Percentiles rank a stretch among this genome's conserved stretches.
Conservation (phyloP, 2,329 filamentous ascomycete species). For the Sporothrix phasma region DNA sequence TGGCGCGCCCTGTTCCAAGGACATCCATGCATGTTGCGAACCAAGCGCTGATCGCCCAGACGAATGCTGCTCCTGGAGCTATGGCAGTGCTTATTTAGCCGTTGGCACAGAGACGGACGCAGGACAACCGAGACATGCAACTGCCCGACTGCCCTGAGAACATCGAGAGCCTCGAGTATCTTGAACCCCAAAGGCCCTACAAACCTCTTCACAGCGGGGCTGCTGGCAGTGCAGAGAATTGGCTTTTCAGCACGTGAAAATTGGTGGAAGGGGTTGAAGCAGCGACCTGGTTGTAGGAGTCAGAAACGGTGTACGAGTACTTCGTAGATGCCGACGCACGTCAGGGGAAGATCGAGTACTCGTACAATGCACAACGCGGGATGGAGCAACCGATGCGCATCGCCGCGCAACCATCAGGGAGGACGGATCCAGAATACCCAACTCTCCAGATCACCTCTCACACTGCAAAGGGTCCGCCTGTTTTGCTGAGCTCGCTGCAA, state of each 20-base stretch:
- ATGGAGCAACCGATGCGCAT: neutral
- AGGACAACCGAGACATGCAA: neutral
- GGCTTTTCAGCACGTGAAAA: neutral
- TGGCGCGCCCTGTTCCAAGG: neutral
- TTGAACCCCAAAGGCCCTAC: neutral
- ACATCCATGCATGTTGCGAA: neutral
- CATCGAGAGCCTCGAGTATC: no score
- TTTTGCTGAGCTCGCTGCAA: no score
- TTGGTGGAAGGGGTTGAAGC: neutral
- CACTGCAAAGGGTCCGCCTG: no score
- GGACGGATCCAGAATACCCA: no score
- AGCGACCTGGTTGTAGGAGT: neutral
- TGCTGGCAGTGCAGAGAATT: neutral
- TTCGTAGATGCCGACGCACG: neutral
- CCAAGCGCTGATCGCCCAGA: neutral
- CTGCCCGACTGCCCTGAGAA: neutral
- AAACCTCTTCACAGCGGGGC: neutral
- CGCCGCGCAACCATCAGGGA: neutral
- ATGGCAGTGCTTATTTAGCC: neutral
- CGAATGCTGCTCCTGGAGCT: neutral
- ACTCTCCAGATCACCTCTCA: no score
- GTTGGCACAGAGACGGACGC: neutral
- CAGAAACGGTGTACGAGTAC: no score
- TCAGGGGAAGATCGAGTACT: neutral
- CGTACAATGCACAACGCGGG: neutral